These are phyloP conservation scores for Russula griseocarnosa DNA, from an alignment of 768 basidiomycete genomes.

Conservation along the genomic window DNA sequence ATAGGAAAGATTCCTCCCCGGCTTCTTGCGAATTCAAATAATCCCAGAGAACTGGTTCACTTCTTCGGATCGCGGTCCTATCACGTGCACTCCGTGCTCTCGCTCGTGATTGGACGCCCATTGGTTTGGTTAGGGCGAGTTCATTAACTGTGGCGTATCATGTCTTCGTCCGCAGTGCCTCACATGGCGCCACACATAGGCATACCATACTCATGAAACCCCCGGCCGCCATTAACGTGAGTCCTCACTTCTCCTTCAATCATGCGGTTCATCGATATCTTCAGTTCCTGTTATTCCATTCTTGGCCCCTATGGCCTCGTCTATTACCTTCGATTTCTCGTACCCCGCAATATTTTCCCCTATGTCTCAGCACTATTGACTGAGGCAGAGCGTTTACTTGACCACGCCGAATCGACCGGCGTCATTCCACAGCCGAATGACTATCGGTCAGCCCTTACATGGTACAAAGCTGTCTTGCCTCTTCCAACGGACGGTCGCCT, in stretches of 20 bases:
- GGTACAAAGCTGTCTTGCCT: not conserved
- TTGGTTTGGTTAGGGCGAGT: too few relatives aligned
- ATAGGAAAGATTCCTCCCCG: too few relatives aligned
- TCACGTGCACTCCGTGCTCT: too few relatives aligned
- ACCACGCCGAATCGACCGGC: not conserved
- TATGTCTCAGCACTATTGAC: not conserved
- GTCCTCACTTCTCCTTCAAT: not conserved
- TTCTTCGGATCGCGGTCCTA: too few relatives aligned
- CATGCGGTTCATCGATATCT: not conserved
- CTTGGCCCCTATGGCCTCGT: not conserved
- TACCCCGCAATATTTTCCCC: not conserved
- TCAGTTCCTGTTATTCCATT: too few relatives aligned
- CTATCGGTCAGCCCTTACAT: not conserved
- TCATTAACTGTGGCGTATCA: too few relatives aligned
- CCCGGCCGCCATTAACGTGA: not conserved
- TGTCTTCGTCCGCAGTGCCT: too few relatives aligned
- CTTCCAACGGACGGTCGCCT: too few relatives aligned
- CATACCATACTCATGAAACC: not conserved
- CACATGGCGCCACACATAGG: too few relatives aligned
- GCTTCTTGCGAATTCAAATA: too few relatives aligned
- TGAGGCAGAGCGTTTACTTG: not conserved
- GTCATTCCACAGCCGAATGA: not conserved
- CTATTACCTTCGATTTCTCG: not conserved
- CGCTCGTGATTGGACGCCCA: too few relatives aligned
- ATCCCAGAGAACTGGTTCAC: too few relatives aligned